Base-by-base conservation (phyloP, 1,139 yeast species). In the Lodderomyces orthopsilosis region DNA sequence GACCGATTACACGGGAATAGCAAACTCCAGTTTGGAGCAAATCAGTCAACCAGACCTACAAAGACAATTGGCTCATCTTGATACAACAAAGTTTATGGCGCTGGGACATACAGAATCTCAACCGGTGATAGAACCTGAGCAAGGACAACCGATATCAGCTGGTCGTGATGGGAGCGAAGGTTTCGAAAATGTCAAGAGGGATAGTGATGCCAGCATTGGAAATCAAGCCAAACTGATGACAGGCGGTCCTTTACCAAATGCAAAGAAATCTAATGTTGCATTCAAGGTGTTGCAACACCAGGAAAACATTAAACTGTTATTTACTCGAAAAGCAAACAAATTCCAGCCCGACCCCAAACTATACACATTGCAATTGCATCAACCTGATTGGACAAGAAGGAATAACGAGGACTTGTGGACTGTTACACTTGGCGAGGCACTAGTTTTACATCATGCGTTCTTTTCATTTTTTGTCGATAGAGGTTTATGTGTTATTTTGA, bases 401-500 rank as follows among this genome's bases (percentile, higher is more conserved):
- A 42, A 48, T 47, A 38, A 40, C 44, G 41, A 44, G 17, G 23
- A 41, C 17, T 55, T 70, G 32, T 69, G 73, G 74, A 46, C 53
- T n/a, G 44, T 59, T 0, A 56, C 68, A 6, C 63, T 58, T 42
- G 57, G 61, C 43, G 63, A 62, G 35, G 57, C 65, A 26, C 55
- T 55, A 14, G 51, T 57, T 9, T 48, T 62, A 27, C 56, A 59
- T 18, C 56, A 59, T 28, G 56, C 66, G 6, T 67, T 64, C 45
- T 67, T 62, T 47, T 56, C 62, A 2, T 70, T 68, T 45, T 63
- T 70, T 46, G 59, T 70, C 55, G 76, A 70, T 45, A 60, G 70
- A 38, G 59, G 74, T 0, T 55, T 70, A 37, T 70, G 66, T 42
- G 58, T 67, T 3, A 49, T 71, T 13, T 51, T 70, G 37, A 63